Evolutionary conservation across 2,329 filamentous ascomycete species (phyloP).

Genomic region (Cercospora citrullina): DNA sequence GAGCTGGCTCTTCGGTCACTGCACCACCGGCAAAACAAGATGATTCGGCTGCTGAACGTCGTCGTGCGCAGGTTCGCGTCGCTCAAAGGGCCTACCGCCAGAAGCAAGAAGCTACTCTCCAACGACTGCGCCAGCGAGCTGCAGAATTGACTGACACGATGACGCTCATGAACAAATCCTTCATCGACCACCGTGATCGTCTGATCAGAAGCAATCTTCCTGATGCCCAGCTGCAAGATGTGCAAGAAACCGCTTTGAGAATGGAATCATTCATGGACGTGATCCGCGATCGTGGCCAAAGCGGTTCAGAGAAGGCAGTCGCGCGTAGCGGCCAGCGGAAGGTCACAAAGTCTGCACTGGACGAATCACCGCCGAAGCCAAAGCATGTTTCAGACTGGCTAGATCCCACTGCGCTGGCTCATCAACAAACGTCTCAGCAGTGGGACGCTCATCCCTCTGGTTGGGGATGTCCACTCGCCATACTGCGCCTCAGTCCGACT

Average conservation of each 20-base stretch:
- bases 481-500: background rate
- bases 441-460: background rate
- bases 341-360: background rate
- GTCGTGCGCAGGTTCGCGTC: constrained; percentile 81
- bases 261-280: constrained; percentile 27
- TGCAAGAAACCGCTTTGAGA: constrained; percentile 27
- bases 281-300: constrained; percentile 27
- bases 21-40: constrained; percentile 56
- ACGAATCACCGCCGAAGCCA: background rate
- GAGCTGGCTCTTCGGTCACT: constrained; percentile 17
- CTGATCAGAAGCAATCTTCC: constrained; percentile 22
- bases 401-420: background rate
- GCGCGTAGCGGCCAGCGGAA: background rate
- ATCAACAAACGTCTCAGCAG: background rate
- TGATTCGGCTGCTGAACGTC: constrained; percentile 74
- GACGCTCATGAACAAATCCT: constrained; percentile 71
- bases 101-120: constrained; percentile 80
- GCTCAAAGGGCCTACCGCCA: constrained; percentile 83
- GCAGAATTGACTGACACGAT: constrained; percentile 67
- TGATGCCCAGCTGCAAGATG: constrained; percentile 24
- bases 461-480: background rate
- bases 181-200: constrained; percentile 50
- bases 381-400: background rate
- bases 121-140: constrained; percentile 69
- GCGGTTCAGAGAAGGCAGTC: background rate